Conservation (phyloP, 495 filamentous ascomycete genomes). For the Choiromyces venosus region DNA sequence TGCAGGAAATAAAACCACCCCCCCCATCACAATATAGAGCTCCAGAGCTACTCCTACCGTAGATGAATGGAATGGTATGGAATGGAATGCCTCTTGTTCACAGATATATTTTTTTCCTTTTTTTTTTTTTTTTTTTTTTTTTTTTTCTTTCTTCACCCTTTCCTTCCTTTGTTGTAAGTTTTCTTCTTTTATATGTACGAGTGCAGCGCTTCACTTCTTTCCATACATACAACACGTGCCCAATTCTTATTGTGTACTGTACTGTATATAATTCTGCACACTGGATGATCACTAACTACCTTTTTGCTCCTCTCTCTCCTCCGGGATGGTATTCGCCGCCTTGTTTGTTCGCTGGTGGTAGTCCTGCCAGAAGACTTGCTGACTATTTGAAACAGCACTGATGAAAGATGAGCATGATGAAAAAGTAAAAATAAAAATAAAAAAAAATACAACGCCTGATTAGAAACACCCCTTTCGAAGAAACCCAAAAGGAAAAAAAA, state of each 20-base stretch:
- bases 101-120: not conserved
- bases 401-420: not conserved
- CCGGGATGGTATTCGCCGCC: not conserved
- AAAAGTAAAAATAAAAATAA: not conserved
- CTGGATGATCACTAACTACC: not conserved
- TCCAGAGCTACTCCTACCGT: too few species aligned
- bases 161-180: too few species aligned
- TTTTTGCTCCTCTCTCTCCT: not conserved
- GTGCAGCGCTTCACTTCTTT: too few species aligned
- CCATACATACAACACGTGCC: too few species aligned
- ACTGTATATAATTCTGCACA: constrained; percentile 1
- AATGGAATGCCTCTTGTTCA: not conserved
- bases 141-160: not conserved
- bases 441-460: not conserved
- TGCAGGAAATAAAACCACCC: not conserved
- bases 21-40: not conserved
- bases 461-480: not conserved
- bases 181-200: too few species aligned
- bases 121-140: not conserved
- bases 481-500: not conserved
- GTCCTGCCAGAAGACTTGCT: not conserved
- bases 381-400: not conserved
- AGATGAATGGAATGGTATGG: too few species aligned
- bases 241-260: not conserved
- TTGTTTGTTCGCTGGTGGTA: not conserved